Base-by-base conservation (phyloP, 176 grass and related monocot species). In the Musa itinerans region DNA sequence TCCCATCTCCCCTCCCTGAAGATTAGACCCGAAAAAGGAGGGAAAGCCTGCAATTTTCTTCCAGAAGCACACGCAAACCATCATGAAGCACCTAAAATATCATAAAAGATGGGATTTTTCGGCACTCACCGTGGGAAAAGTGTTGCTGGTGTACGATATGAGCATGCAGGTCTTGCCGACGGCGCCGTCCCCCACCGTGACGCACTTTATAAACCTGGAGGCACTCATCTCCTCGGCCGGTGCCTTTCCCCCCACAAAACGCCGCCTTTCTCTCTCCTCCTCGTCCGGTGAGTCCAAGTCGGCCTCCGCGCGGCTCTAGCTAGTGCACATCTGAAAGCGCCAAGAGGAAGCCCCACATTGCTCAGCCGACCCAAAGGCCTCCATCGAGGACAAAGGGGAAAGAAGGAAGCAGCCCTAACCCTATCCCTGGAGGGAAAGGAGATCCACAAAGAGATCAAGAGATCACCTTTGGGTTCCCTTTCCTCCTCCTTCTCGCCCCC, bases 111-210 rank as follows among this genome's bases (percentile, higher is more conserved):
- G 21, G 21, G 24, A 6, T 24, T 25, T 65, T 26, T 13, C 12
- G 6, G 20, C n/a, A 65, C 69, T 72, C 69, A 72, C 69, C 69
- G 69, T 72, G n/a, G 69, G 69, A 12, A 72, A 72, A 23, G 69
- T 22, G 69, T 72, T 72, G 69, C 69, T 72, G 69, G 69, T 72
- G 69, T 72, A 72, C 50, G 69, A 72, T 72, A 72, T 72, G 21
- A 72, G 69, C 69, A 72, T 72, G 69, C 69, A 72, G 50, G 69
- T 72, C 69, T 72, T 72, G 19, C 69, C 69, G 7, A 72, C 69
- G 69, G 69, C 69, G 69, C 69, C 69, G 9, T 72, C 69, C 50
- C 69, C 69, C 69, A 72, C 69, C 16, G 69, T 72, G 43, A 72
- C 69, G 14, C 69, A 72, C 69, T 72, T 72, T 72, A 72, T 72